Evolutionary conservation across 768 basidiomycete genomes (phyloP), one percentile per base, ranked within the genome.

Genomic region (Boletus huronensis): DNA sequence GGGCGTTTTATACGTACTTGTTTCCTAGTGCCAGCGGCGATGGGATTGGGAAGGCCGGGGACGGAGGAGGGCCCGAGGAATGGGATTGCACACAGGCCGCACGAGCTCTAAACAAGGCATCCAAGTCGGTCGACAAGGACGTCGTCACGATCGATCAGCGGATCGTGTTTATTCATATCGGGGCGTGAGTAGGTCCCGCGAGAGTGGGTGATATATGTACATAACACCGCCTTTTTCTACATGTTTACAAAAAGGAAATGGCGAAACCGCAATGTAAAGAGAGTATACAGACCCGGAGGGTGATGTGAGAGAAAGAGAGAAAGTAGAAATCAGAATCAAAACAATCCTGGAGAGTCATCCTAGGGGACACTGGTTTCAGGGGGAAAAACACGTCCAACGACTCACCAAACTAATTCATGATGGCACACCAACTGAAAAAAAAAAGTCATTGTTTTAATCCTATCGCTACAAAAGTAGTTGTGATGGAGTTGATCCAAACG

Each of bases 1-100:
- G n/a, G 38, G 59, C 54, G 25, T 68, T 68, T 58, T 70, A 68
- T 34, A 43, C 36, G 32, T 16, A 47, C 4, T 25, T 68, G 57
- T 67, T 64, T 29, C 16, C 28, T 6, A 32, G 14, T 0, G 21
- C 35, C 17, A 8, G 4, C 6, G 11, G 21, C 8, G 13, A n/a
- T 11, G 21, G 31, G 7, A 23, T 14, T 5, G 17, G 2, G 6
- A 10, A 16, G 7, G 41, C 6, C 16, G 29, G 6, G 57, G 3
- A 8, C 6, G 36, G 7, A 25, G 40, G 40, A 25, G 25, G 41
- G 25, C 16, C 6, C 5, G 25, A 43, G 7, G 41, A 26, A 10
- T 43, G 41, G 41, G 17, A 43, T 7, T 28, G 8, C 9, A n/a
- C 17, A 19, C 36, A 38, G n/a, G 36, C 36, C 1, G 36, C 36